A percentile compares a stretch with the other conserved stretches of the same genome.
Evolutionary conservation across 2,329 filamentous ascomycete species (phyloP).

Genomic region (Scortechinia acanthostroma): DNA sequence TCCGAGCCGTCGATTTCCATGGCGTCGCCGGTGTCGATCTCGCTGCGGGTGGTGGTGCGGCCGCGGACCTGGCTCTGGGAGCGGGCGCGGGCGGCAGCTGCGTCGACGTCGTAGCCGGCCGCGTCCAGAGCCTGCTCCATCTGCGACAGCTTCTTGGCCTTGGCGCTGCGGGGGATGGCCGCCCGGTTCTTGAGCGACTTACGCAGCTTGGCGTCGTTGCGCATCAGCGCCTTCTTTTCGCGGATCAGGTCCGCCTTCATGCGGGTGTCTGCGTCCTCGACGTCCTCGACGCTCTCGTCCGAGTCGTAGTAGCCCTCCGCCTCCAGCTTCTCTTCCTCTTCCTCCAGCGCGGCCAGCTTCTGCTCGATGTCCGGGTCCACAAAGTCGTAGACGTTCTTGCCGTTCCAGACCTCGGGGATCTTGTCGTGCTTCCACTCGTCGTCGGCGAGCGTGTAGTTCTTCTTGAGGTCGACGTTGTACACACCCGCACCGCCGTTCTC

Average conservation of each 20-base stretch:
- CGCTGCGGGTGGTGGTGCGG: conserved; percentile 59
- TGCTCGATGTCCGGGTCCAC: conserved; percentile 93
- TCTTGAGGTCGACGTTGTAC: conserved; percentile 85
- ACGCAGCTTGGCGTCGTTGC: conserved; percentile 89
- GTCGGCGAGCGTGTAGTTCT: conserved; percentile 80
- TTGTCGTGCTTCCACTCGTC: conserved; percentile 94
- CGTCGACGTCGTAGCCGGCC: conserved; percentile 76
- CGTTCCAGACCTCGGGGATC: conserved; percentile 87
- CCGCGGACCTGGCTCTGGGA: conserved; percentile 63
- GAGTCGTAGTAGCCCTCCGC: conserved; percentile 90
- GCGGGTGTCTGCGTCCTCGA: conserved; percentile 77
- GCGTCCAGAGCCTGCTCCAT: conserved; percentile 80
- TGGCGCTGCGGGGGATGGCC: conserved; percentile 76
- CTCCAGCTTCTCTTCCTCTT: conserved; percentile 88
- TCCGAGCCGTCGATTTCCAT: conserved; percentile 72
- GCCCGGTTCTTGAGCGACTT: conserved; percentile 97
- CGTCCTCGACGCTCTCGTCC: conserved; percentile 72
- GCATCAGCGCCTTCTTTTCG: conserved; percentile 85
- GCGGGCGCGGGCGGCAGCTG: conserved; percentile 67
- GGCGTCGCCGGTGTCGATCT: conserved; percentile 53
- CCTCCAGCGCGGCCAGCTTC: conserved; percentile 85
- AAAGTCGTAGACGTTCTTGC: conserved; percentile 96
- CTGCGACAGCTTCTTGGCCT: conserved; percentile 75
- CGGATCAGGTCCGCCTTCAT: conserved; percentile 92
- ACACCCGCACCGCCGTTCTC: conserved; percentile 93